A percentile compares a stretch with the other conserved stretches of the same genome.
Evolutionary conservation across 192 early-diverging fungal species (phyloP).

Genomic region (Backusella mclennaniae): DNA sequence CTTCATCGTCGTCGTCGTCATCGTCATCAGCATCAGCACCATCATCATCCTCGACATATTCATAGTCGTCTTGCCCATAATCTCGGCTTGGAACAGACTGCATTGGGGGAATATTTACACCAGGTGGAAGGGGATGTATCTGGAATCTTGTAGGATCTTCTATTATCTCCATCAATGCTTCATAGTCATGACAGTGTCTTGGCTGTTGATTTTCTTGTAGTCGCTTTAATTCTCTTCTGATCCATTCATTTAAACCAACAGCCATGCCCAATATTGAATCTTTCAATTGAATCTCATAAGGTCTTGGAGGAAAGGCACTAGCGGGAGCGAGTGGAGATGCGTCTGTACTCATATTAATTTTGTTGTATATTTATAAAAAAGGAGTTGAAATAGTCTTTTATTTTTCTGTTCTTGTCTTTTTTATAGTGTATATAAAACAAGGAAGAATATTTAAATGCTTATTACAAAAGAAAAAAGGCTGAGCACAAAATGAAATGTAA

Average conservation of each 20-base stretch:
- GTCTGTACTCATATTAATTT: not conserved
- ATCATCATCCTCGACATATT: not conserved
- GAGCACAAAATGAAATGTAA: not conserved
- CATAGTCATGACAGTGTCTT: conserved; percentile 23
- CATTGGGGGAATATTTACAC: not conserved
- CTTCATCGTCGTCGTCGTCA: not conserved
- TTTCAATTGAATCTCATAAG: not conserved
- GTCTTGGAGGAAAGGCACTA: not conserved
- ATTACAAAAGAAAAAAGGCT: not conserved
- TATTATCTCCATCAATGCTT: conserved; percentile 16
- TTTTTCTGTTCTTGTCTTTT: not conserved
- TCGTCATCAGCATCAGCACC: not conserved
- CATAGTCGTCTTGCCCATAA: not conserved
- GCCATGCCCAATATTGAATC: conserved; percentile 1
- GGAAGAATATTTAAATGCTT: not conserved
- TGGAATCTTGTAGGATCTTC: conserved; percentile 15
- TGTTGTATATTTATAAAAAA: not conserved
- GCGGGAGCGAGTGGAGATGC: not conserved
- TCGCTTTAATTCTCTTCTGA: not conserved
- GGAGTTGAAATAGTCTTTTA: not conserved
- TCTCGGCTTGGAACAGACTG: not conserved
- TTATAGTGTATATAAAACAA: not conserved
- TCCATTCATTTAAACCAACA: conserved; percentile 8
- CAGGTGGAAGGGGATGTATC: not conserved
- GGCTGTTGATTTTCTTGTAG: conserved; percentile 11